These are phyloP conservation scores for Beauveria medogensis DNA, from an alignment of 2,329 filamentous ascomycete genomes.

Conservation along the genomic window DNA sequence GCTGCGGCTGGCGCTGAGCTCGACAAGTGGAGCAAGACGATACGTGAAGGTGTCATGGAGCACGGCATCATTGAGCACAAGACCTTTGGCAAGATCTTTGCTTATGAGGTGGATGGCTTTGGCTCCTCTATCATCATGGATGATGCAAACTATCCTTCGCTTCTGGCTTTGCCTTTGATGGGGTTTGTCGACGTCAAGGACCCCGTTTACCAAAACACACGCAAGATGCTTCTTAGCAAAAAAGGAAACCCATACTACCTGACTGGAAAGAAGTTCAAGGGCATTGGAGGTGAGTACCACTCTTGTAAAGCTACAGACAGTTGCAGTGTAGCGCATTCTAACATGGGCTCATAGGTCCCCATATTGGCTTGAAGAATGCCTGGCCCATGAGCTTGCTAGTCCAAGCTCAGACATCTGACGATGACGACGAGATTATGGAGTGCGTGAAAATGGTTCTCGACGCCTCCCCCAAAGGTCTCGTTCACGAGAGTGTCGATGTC, in stretches of 20 bases:
- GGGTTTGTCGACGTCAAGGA: slow-evolving; percentile 63
- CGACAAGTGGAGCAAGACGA: slow-evolving; percentile 49
- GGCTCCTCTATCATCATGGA: slow-evolving; percentile 80
- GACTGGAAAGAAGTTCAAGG: slow-evolving; percentile 65
- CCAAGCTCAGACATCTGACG: slow-evolving; percentile 79
- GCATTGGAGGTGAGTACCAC: slow-evolving; percentile 66
- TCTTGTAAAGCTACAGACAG: background rate
- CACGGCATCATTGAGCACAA: slow-evolving; percentile 73
- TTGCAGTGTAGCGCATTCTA: background rate
- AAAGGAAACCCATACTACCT: slow-evolving; percentile 84
- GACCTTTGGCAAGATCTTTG: slow-evolving; percentile 71
- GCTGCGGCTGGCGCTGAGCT: slow-evolving; percentile 44
- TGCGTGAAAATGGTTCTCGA: slow-evolving; percentile 68
- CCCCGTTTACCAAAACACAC: slow-evolving; percentile 76
- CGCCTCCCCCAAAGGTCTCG: slow-evolving; percentile 66
- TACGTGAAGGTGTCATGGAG: slow-evolving; percentile 72
- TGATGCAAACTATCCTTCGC: slow-evolving; percentile 77
- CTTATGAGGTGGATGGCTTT: slow-evolving; percentile 83
- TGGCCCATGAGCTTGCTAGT: slow-evolving; percentile 96
- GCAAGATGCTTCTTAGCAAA: slow-evolving; percentile 64
- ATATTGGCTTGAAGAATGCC: slow-evolving; percentile 78
- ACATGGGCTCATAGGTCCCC: slow-evolving; percentile 35
- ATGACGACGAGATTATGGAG: slow-evolving; percentile 72
- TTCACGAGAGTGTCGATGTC: slow-evolving; percentile 91
- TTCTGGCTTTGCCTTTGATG: slow-evolving; percentile 70